Conservation (phyloP, 805 yeast species). For the Candida maesae region DNA sequence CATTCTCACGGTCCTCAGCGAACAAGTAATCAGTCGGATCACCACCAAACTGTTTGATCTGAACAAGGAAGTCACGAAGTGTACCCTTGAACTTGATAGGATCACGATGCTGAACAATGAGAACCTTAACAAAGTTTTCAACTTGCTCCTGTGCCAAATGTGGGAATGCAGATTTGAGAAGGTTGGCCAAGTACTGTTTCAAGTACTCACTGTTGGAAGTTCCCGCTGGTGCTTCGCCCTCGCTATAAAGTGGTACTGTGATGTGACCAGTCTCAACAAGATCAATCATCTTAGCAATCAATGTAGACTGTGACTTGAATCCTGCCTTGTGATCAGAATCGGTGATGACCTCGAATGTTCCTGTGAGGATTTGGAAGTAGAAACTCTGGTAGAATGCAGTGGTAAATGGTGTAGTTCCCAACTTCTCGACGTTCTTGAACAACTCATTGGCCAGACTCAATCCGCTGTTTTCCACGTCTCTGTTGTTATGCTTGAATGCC, state of each 20-base stretch:
- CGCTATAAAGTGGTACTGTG: slow-evolving; percentile 69
- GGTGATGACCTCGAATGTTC: slow-evolving; percentile 88
- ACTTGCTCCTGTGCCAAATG: slow-evolving; percentile 84
- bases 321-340: slow-evolving; percentile 98
- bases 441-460: slow-evolving; percentile 79
- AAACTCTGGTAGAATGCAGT: slow-evolving; percentile 84
- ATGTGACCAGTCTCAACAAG: slow-evolving; percentile 76
- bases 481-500: slow-evolving; percentile 97
- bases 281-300: slow-evolving; percentile 78
- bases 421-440: slow-evolving; percentile 75
- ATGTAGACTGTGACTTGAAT: slow-evolving; percentile 79
- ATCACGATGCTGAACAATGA: slow-evolving; percentile 70
- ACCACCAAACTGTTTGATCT: slow-evolving; percentile 93
- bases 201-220: slow-evolving; percentile 77
- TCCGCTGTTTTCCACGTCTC: slow-evolving; percentile 95
- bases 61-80: slow-evolving; percentile 92
- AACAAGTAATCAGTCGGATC: slow-evolving; percentile 91
- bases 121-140: slow-evolving; percentile 71
- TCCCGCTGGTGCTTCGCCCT: slow-evolving; percentile 81
- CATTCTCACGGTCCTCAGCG: slow-evolving; percentile 88
- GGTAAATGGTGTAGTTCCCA: slow-evolving; percentile 68
- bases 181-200: slow-evolving; percentile 75
- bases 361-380: slow-evolving; percentile 85
- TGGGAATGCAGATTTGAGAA: slow-evolving; percentile 87
- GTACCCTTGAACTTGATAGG: slow-evolving; percentile 74